Conservation (phyloP, 371 early-diverging fungal species). For the Smittium culicis region DNA sequence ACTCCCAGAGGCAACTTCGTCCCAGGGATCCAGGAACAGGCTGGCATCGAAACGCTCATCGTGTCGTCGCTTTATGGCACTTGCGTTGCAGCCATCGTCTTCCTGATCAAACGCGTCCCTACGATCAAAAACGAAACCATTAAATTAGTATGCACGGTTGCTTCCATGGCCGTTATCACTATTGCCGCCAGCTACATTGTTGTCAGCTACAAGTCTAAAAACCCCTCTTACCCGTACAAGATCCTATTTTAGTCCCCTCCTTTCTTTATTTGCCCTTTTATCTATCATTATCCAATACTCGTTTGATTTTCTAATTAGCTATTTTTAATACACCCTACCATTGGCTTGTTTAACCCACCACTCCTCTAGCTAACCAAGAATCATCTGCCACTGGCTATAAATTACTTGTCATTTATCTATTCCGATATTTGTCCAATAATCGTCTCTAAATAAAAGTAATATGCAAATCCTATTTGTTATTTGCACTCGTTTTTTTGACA, state of each 20-base stretch:
- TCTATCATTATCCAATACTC: too few relatives aligned
- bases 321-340: too few relatives aligned
- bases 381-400: too few relatives aligned
- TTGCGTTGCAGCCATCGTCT: slow-evolving; percentile 25
- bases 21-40: slow-evolving; percentile 23
- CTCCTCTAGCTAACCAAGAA: too few relatives aligned
- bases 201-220: slow-evolving; percentile 28
- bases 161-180: slow-evolving; percentile 18
- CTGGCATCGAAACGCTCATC: slow-evolving; percentile 28
- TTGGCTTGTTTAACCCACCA: too few relatives aligned
- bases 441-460: too few relatives aligned
- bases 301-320: too few relatives aligned
- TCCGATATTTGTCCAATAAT: too few relatives aligned
- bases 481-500: too few relatives aligned
- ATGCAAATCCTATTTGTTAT: too few relatives aligned
- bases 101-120: slow-evolving; percentile 25
- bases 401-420: too few relatives aligned
- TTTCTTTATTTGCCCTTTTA: too few relatives aligned
- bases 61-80: slow-evolving; percentile 20
- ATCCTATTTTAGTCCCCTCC: slow-evolving; percentile 17
- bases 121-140: slow-evolving; percentile 18
- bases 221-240: slow-evolving; percentile 25
- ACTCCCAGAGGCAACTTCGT: slow-evolving; percentile 21
- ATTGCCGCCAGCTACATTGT: slow-evolving; percentile 27
- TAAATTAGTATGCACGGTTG: slow-evolving; percentile 20